A percentile compares a stretch with the other conserved stretches of the same genome.
These are phyloP conservation scores for Prunus yedoensis DNA, from an alignment of 331 rosid genomes.

Conservation along the genomic window DNA sequence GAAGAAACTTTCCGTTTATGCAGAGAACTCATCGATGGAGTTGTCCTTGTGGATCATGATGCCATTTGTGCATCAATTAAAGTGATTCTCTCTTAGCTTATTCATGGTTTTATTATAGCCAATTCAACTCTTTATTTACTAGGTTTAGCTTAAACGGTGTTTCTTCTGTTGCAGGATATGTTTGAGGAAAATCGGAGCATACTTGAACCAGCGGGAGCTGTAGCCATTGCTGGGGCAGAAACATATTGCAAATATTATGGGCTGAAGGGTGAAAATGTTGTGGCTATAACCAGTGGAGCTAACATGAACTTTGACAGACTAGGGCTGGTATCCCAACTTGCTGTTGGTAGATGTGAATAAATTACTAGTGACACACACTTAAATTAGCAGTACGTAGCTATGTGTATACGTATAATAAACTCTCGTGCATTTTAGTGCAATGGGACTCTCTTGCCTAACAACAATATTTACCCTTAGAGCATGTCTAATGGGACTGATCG, in stretches of 20 bases:
- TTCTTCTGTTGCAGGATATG: slow-evolving; percentile 61
- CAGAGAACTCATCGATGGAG: slow-evolving; percentile 78
- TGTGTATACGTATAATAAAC: too few species aligned
- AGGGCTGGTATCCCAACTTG: slow-evolving; percentile 78
- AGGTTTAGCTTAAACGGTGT: background rate
- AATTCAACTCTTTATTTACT: background rate
- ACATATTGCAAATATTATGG: slow-evolving; percentile 96
- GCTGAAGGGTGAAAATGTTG: slow-evolving; percentile 70
- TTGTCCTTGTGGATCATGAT: slow-evolving; percentile 87
- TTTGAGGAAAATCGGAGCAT: slow-evolving; percentile 95
- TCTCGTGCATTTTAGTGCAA: too few species aligned
- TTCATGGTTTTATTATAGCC: background rate
- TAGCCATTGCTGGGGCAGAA: slow-evolving; percentile 98
- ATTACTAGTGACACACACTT: too few species aligned
- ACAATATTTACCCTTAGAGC: too few species aligned
- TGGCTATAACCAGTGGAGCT: slow-evolving; percentile 91
- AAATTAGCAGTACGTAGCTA: too few species aligned
- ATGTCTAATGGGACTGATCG: too few species aligned
- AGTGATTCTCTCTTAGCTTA: slow-evolving; percentile 34
- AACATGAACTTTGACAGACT: slow-evolving; percentile 94
- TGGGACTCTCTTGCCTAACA: too few species aligned
- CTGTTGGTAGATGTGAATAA: slow-evolving; percentile 84
- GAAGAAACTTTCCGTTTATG: slow-evolving; percentile 83
- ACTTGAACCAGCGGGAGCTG: slow-evolving; percentile 96
- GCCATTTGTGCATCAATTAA: slow-evolving; percentile 94